Base-by-base conservation (phyloP, 768 basidiomycete genomes). In the Steccherinum ochraceum region DNA sequence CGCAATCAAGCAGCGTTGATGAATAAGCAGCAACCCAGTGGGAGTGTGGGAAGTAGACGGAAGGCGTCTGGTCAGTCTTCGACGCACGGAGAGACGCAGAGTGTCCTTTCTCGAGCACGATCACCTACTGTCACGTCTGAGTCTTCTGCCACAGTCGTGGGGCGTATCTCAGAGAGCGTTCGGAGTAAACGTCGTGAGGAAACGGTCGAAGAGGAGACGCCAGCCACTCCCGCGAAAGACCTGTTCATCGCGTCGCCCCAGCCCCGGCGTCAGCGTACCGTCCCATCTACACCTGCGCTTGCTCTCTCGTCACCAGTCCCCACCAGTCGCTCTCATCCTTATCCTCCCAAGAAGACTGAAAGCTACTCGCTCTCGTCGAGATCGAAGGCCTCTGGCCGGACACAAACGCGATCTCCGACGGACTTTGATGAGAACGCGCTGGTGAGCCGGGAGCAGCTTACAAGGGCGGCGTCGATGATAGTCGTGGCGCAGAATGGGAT, bases 401-500 rank as follows among this genome's bases (percentile, higher is more conserved):
- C 16, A 21, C 40, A 50, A 24, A 26, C 35, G 16, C 13, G 41
- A 19, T n/a, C 25, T 3, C 35, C 56, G 25, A 53, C 56, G 12
- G 57, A 57, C 27, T 70, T 76, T 49, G 62, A 69, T 12, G 78
- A 78, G 64, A 71, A 76, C 61, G 68, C 68, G 3, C 61, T 74
- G 2, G 86, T 88, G 0, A 79, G 78, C 0, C 55, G 65, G 3
- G 66, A 71, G 10, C 79, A 87, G 58, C 72, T 93, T 51, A 67
- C 72, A 3, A 73, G 73, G 19, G 92, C 85, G 2, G 78, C 83
- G 0, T 65, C 77, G 13, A 71, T 87, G 24, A 69, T 76, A 18
- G 78, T 95, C 51, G 73, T 86, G 40, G 77, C 80, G 39, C 80
- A 86, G 53, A 78, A 79, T 12, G 92, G 91, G 2, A 58, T 80